Evolutionary conservation across 2,329 filamentous ascomycete species (phyloP).

Genomic region (Penicillium sp.): DNA sequence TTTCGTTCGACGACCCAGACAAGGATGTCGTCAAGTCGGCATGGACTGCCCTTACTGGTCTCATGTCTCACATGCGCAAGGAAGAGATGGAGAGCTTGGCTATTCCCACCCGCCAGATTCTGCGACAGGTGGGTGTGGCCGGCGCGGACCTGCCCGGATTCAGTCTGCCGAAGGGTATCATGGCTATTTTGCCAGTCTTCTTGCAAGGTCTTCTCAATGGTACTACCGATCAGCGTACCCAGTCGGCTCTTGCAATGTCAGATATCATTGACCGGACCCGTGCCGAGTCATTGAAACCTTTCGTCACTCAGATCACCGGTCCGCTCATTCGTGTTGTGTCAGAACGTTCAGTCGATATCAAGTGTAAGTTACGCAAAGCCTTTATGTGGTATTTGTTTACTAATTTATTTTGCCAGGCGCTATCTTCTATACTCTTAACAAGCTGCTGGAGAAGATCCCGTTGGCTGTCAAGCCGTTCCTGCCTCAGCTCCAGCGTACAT

Average conservation of each 20-base stretch:
- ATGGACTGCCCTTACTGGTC: slow-evolving; percentile 80
- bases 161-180: slow-evolving; percentile 90
- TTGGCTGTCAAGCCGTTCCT: slow-evolving; percentile 93
- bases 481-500: slow-evolving; percentile 92
- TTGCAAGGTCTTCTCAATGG: slow-evolving; percentile 97
- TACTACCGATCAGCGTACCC: slow-evolving; percentile 84
- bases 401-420: slow-evolving; percentile 58
- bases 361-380: slow-evolving; percentile 48
- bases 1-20: slow-evolving; percentile 89
- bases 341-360: slow-evolving; percentile 93
- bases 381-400: slow-evolving; percentile 2
- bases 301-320: slow-evolving; percentile 95
- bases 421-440: slow-evolving; percentile 91
- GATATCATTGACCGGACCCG: slow-evolving; percentile 94
- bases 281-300: slow-evolving; percentile 82
- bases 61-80: slow-evolving; percentile 87
- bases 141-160: slow-evolving; percentile 86
- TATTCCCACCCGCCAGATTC: slow-evolving; percentile 76
- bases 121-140: slow-evolving; percentile 84
- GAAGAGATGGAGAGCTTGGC: slow-evolving; percentile 98
- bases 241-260: slow-evolving; percentile 88
- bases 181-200: slow-evolving; percentile 93
- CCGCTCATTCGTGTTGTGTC: slow-evolving; percentile 97
- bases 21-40: slow-evolving; percentile 80
- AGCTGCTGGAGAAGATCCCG: slow-evolving; percentile 93